These are phyloP conservation scores for Talaromyces rugulosus DNA, from an alignment of 2,329 filamentous ascomycete species.

Conservation along the genomic window DNA sequence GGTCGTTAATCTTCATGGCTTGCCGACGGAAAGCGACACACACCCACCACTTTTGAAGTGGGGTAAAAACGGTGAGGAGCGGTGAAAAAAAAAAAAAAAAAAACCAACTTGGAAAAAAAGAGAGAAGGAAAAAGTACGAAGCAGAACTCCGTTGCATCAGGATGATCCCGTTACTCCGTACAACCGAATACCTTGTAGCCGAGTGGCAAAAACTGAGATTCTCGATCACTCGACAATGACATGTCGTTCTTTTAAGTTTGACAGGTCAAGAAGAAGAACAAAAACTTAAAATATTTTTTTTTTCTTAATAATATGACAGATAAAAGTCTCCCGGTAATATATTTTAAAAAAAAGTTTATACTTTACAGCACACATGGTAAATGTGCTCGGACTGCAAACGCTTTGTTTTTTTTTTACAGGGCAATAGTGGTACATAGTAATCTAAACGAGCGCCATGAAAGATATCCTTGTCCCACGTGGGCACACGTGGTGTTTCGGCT, in stretches of 20 bases:
- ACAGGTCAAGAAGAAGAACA: not conserved
- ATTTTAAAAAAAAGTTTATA: not conserved
- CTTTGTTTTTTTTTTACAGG: not conserved
- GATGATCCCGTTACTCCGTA: not conserved
- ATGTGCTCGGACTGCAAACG: not conserved
- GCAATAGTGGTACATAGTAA: slow-evolving; percentile 1
- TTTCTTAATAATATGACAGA: not conserved
- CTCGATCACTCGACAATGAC: not conserved
- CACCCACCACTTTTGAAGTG: not conserved
- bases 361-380: not conserved
- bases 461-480: slow-evolving; percentile 29
- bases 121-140: not conserved
- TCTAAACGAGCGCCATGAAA: slow-evolving; percentile 17
- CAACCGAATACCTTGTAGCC: too few species aligned
- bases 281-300: not conserved
- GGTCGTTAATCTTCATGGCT: not conserved
- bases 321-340: not conserved
- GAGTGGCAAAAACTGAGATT: too few species aligned
- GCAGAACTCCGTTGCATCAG: not conserved
- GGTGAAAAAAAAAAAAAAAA: not conserved
- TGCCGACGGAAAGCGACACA: not conserved
- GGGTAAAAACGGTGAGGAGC: not conserved
- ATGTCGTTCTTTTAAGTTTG: not conserved
- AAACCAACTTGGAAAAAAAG: too few species aligned
- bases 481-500: slow-evolving; percentile 26